A percentile compares a stretch with the other conserved stretches of the same genome.
Evolutionary conservation across 192 early-diverging fungal species (phyloP).

Genomic region (Gamsiella multidivaricata): DNA sequence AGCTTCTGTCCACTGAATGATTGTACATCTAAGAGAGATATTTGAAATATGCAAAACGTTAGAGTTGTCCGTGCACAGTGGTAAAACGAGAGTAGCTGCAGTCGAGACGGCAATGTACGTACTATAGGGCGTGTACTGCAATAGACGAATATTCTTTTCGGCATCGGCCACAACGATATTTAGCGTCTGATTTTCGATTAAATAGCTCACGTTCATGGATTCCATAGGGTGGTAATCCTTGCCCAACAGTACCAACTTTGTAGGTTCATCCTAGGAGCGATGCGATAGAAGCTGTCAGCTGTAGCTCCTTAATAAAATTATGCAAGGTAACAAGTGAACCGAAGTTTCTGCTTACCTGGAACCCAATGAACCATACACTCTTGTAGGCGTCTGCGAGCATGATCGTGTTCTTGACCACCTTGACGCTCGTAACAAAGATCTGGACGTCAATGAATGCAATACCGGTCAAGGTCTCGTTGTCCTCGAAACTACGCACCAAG

Average conservation of each 20-base stretch:
- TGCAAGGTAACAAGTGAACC: too few species aligned
- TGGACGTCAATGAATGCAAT: slow-evolving; percentile 96
- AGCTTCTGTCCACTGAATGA: slow-evolving; percentile 90
- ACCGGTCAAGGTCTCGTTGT: slow-evolving; percentile 82
- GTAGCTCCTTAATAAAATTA: too few species aligned
- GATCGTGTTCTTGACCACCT: slow-evolving; percentile 88
- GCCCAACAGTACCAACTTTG: slow-evolving; percentile 87
- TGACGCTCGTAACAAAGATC: slow-evolving; percentile 86
- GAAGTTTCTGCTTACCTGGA: slow-evolving; percentile 90
- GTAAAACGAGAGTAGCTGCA: not conserved
- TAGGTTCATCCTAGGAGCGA: slow-evolving; percentile 82
- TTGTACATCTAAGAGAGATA: slow-evolving; percentile 76
- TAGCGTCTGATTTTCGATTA: slow-evolving; percentile 79
- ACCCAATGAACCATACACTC: slow-evolving; percentile 90
- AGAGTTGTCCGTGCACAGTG: not conserved
- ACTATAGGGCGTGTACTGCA: slow-evolving; percentile 90
- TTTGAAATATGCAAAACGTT: not conserved
- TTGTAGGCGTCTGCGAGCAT: slow-evolving; percentile 89
- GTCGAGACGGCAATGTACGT: slow-evolving; percentile 35
- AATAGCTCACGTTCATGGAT: slow-evolving; percentile 77
- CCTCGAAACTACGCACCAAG: slow-evolving; percentile 87
- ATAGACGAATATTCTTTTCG: slow-evolving; percentile 82
- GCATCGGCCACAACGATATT: slow-evolving; percentile 87
- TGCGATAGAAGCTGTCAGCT: not conserved
- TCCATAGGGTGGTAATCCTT: slow-evolving; percentile 89